A percentile compares a stretch with the other conserved stretches of the same genome.
These are phyloP conservation scores for Fusarium sp. DNA, from an alignment of 2,329 filamentous ascomycete species.

Conservation along the genomic window DNA sequence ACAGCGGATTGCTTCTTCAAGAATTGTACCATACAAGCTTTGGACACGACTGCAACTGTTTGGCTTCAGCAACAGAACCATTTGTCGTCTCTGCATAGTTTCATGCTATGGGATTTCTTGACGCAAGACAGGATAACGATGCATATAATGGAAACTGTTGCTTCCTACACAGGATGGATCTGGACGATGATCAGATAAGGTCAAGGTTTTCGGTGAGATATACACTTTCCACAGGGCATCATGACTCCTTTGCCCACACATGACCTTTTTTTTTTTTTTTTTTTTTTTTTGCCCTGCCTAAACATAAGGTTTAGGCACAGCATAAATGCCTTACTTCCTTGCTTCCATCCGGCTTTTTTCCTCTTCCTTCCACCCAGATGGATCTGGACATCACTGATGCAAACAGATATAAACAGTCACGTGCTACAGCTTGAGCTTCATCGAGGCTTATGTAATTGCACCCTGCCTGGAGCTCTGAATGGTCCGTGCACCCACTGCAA, in stretches of 20 bases:
- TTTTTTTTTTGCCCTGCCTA: too few relatives aligned
- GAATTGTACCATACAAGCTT: background rate
- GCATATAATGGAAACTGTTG: background rate
- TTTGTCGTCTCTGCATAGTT: background rate
- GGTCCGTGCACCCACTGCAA: conserved; percentile 47
- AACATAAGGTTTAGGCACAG: too few relatives aligned
- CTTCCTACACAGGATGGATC: background rate
- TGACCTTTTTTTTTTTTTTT: too few relatives aligned
- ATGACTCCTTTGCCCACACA: too few relatives aligned
- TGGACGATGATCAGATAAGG: too few relatives aligned
- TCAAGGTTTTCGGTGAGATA: too few relatives aligned
- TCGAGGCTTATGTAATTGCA: conserved; percentile 35
- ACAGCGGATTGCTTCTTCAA: background rate
- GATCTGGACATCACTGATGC: background rate
- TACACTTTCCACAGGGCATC: too few relatives aligned
- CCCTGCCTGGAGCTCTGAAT: conserved; percentile 40
- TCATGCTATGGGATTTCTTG: background rate
- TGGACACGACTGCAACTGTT: background rate
- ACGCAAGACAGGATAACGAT: too few relatives aligned
- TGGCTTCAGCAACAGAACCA: background rate
- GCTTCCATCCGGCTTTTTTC: too few relatives aligned
- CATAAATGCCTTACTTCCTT: too few relatives aligned
- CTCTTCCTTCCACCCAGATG: too few relatives aligned
- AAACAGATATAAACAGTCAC: conserved; percentile 13
- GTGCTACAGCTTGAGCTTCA: background rate